A percentile compares a stretch with the other conserved stretches of the same genome.
Conservation (phyloP, 768 basidiomycete species). For the Mycena polygramma region DNA sequence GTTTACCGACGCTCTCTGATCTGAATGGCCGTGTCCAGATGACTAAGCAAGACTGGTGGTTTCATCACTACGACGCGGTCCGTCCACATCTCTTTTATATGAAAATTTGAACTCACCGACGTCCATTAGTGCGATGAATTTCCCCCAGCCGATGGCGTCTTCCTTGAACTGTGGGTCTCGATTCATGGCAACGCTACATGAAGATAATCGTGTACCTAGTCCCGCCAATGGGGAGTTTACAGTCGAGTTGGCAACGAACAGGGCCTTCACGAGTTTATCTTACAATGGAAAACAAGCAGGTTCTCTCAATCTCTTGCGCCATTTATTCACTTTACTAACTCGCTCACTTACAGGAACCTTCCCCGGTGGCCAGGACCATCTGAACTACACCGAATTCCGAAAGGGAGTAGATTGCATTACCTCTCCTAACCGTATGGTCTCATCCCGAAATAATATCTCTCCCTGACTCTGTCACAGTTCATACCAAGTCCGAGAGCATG, state of each 20-base stretch:
- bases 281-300: conserved; percentile 44
- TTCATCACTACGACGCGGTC: conserved; percentile 55
- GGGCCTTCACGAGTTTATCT: conserved; percentile 56
- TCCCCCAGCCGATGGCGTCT: conserved; percentile 57
- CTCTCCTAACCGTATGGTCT: conserved; percentile 49
- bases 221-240: conserved; percentile 58
- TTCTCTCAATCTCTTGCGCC: no score
- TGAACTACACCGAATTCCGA: conserved; percentile 46
- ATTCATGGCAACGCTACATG: background rate
- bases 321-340: background rate
- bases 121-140: conserved; percentile 58
- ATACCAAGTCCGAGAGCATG: conserved; percentile 60
- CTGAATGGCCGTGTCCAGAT: conserved; percentile 41
- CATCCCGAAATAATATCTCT: background rate
- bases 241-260: conserved; percentile 57
- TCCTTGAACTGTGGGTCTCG: conserved; percentile 50
- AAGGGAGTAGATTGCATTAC: conserved; percentile 48
- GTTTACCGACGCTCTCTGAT: background rate
- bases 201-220: conserved; percentile 14
- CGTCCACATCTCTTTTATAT: conserved; percentile 17
- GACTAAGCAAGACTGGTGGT: conserved; percentile 55
- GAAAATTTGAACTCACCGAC: background rate
- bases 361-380: conserved; percentile 48
- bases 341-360: background rate
- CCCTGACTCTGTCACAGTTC: conserved; percentile 47